phyloP scores from a whole-genome alignment of 2,329 filamentous ascomycete genomes.

The Monilinia polystroma region DNA sequence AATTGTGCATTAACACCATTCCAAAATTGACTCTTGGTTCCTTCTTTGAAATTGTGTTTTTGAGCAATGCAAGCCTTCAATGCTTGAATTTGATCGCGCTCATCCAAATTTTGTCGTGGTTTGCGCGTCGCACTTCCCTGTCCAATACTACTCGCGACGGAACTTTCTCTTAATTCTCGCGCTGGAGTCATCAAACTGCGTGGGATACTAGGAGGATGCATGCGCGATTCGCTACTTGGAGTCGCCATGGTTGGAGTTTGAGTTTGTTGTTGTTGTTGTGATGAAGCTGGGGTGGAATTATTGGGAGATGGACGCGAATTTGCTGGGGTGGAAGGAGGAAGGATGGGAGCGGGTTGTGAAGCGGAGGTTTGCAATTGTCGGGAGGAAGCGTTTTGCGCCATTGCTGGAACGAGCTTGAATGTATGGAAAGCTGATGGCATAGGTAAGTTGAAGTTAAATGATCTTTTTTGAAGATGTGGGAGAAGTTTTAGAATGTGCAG shows the following conservation, averaged over 20 bases:
- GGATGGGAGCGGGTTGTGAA: constrained; percentile 32
- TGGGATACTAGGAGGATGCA: constrained; percentile 39
- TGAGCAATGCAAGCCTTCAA: constrained; percentile 39
- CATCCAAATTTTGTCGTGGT: constrained; percentile 40
- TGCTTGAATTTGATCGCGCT: constrained; percentile 39
- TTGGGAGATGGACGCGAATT: constrained; percentile 28
- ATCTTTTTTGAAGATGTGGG: neutral
- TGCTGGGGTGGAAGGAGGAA: constrained; percentile 35
- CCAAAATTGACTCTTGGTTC: constrained; percentile 41
- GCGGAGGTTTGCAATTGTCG: constrained; percentile 23
- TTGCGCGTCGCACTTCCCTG: constrained; percentile 38
- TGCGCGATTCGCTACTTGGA: constrained; percentile 35
- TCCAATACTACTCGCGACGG: constrained; percentile 35
- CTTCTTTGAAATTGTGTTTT: constrained; percentile 38
- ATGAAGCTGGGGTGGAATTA: constrained; percentile 24
- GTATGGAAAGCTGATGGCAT: constrained; percentile 38
- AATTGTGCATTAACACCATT: constrained; percentile 38
- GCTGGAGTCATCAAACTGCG: constrained; percentile 37
- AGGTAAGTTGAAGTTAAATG: constrained; percentile 15
- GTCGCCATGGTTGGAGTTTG: constrained; percentile 31
- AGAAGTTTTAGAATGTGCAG: constrained; percentile 17
- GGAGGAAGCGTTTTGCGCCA: constrained; percentile 29
- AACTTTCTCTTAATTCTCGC: constrained; percentile 39
- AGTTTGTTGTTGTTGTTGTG: constrained; percentile 25
- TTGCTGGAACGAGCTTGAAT: constrained; percentile 40